Base-by-base conservation (phyloP, 768 basidiomycete species). In the Suillus bovinus region DNA sequence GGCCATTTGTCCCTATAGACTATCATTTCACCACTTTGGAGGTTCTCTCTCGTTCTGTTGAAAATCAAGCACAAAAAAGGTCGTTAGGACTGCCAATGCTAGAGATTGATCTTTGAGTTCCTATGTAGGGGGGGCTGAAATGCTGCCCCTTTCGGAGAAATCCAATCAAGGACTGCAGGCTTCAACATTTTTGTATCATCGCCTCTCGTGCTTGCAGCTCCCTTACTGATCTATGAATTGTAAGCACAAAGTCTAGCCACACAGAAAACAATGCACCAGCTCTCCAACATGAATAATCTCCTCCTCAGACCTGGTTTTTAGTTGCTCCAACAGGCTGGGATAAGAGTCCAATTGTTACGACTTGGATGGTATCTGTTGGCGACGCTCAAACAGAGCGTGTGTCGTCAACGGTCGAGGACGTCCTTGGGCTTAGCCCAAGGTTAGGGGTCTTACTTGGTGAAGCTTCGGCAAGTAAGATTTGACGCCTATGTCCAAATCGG, bases 1-100 rank as follows among this genome's bases (percentile, higher is more conserved):
- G 68, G 69, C 68, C 65, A 69, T 24, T 70, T 66, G 61, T 66
- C 62, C 11, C 68, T 69, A 1, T 34, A 20, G 1, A 70, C 63
- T 22, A 42, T 67, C 33, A n/a, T n/a, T 36, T 72, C 47, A 31
- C 64, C 55, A 58, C 44, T 63, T 6, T 24, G 13, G 0, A 61
- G 60, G 33, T 66, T 63, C 27, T 61, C 49, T 58, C n/a, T 63
- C 17, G 50, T 57, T 36, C 63, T 63, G 46, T n/a, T n/a, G n/a
- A n/a, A n/a, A n/a, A n/a, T n/a, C n/a, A n/a, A n/a, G n/a, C n/a
- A n/a, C n/a, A n/a, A n/a, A n/a, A n/a, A n/a, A 41, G 16, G 34
- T 46, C 20, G 29, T 38, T 27, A 42, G 20, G n/a, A n/a, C n/a
- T n/a, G n/a, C n/a, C n/a, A n/a, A n/a, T n/a, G n/a, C n/a, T n/a